Base-by-base conservation (phyloP, 805 yeast genomes). In the Candida wancherniae region DNA sequence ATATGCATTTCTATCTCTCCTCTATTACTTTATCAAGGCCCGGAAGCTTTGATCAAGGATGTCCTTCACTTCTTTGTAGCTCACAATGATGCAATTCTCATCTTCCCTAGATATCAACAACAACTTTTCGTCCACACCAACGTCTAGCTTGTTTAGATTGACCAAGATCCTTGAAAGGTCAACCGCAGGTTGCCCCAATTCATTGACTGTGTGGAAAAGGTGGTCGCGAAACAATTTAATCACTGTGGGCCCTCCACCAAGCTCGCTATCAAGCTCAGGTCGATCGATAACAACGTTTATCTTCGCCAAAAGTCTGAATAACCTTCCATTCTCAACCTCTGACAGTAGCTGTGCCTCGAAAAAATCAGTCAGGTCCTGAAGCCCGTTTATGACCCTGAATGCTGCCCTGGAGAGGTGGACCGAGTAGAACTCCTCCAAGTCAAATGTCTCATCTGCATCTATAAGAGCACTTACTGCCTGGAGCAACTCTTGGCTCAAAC, bases 291-390 rank as follows among this genome's bases (percentile, higher is more conserved):
- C 75, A 44, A 80, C 81, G 50, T 84, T 85, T 24, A 92, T 61
- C 62, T 92, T 92, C 36, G 87, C 67, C 50, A 90, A 62, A 24
- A 92, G 66, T 37, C 97, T 69, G 45, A 90, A 86, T 18, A 92
- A 60, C 37, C 97, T 68, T 3, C 84, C 92, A 55, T 92, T 92
- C 54, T 92, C 97, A 15, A 88, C 60, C 55, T 90, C 97, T 33
- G 72, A 69, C 10, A 75, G 55, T 22, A 92, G 58, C 38, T 72
- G 74, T 3, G 73, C 60, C 51, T 82, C 88, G 43, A 72, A 64
- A 46, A 58, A 72, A 45, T 83, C 92, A 4, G 70, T 58, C 31
- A 65, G 58, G 24, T 63, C 63, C 49, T 74, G 72, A 12, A 76
- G 50, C 3, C 71, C 70, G 45, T 80, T 71, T 26, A 76, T 40